Conservation (phyloP, 208 protist genomes). For the Kentomonas sorsogonicus region DNA sequence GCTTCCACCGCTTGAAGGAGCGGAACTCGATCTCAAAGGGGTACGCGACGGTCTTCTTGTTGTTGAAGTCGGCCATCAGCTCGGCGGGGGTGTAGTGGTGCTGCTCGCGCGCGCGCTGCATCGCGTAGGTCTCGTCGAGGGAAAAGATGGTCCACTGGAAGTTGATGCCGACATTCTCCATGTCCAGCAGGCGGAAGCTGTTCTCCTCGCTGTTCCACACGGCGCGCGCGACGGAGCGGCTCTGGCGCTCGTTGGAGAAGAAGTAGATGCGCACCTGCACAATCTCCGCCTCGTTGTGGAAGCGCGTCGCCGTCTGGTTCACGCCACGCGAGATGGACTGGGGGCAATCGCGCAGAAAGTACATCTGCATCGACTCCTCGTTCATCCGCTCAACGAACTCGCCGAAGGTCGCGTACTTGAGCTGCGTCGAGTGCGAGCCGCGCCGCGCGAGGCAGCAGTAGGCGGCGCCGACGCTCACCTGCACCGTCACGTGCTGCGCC, state of each 20-base stretch:
- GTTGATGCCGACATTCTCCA: slow-evolving; percentile 74
- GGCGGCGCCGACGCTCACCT: slow-evolving; percentile 69
- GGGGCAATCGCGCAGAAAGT: slow-evolving; percentile 80
- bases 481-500: slow-evolving; percentile 65
- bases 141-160: slow-evolving; percentile 86
- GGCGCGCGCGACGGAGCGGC: slow-evolving; percentile 65
- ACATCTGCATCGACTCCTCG: slow-evolving; percentile 83
- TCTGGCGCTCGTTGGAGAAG: slow-evolving; percentile 80
- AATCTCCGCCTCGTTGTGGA: slow-evolving; percentile 58
- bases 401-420: slow-evolving; percentile 73
- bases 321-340: slow-evolving; percentile 75
- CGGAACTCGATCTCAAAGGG: slow-evolving; percentile 84
- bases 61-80: slow-evolving; percentile 22
- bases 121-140: slow-evolving; percentile 62
- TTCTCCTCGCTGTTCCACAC: slow-evolving; percentile 71
- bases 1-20: slow-evolving; percentile 74
- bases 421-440: slow-evolving; percentile 66
- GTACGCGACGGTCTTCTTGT: slow-evolving; percentile 82
- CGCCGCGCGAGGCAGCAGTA: slow-evolving; percentile 79
- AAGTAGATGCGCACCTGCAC: slow-evolving; percentile 78
- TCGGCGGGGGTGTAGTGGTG: not conserved
- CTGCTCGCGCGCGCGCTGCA: slow-evolving; percentile 2
- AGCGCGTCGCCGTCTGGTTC: slow-evolving; percentile 62
- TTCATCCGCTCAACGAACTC: slow-evolving; percentile 85
- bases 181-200: slow-evolving; percentile 71